Percentiles rank a stretch among this genome's conserved stretches.
phyloP scores from a whole-genome alignment of 768 basidiomycete species.

The Polyporus arcularius region DNA sequence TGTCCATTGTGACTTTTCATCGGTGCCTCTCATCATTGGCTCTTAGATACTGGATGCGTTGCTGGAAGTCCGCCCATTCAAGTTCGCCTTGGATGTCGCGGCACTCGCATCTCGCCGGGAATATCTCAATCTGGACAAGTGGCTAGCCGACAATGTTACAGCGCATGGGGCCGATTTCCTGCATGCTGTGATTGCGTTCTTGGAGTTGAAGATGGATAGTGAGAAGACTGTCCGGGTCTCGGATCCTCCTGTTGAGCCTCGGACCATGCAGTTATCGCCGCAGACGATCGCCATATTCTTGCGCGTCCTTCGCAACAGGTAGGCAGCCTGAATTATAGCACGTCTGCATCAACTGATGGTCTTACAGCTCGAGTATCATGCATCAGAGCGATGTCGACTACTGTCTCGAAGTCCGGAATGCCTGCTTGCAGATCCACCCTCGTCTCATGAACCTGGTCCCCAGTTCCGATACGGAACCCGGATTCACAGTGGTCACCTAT shows the following conservation, averaged over 20 bases:
- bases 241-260: slow-evolving; percentile 74
- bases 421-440: slow-evolving; percentile 93
- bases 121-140: slow-evolving; percentile 94
- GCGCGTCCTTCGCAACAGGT: slow-evolving; percentile 85
- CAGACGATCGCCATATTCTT: slow-evolving; percentile 92
- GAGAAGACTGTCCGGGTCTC: slow-evolving; percentile 78
- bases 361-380: slow-evolving; percentile 67
- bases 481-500: slow-evolving; percentile 87
- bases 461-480: slow-evolving; percentile 84
- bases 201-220: slow-evolving; percentile 90
- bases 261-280: slow-evolving; percentile 85
- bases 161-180: slow-evolving; percentile 85
- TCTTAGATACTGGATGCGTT: slow-evolving; percentile 89
- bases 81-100: slow-evolving; percentile 91
- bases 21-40: background rate
- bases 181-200: slow-evolving; percentile 82
- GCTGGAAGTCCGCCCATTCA: slow-evolving; percentile 84
- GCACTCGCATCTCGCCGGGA: slow-evolving; percentile 91
- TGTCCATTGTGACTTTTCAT: slow-evolving; percentile 21
- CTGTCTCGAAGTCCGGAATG: slow-evolving; percentile 89
- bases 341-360: background rate
- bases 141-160: slow-evolving; percentile 87
- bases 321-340: slow-evolving; percentile 28
- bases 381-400: slow-evolving; percentile 78
- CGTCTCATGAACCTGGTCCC: slow-evolving; percentile 94